Evolutionary conservation across 805 yeast species (phyloP).

Genomic region (Candida parachauliodes): DNA sequence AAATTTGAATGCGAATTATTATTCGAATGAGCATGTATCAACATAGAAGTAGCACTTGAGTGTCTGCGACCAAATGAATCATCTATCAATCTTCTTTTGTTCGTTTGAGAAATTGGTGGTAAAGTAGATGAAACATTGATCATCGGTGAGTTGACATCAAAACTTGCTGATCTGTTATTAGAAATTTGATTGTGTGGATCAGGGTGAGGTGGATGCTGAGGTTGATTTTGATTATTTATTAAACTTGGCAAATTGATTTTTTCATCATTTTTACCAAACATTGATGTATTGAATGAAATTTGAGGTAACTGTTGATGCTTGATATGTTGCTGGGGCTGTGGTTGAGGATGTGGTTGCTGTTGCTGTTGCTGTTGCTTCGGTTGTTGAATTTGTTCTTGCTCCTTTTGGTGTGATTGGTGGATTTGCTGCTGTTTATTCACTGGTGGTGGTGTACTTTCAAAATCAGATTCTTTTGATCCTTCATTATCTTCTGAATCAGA

Average conservation of each 20-base stretch:
- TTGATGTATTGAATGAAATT: conserved; percentile 40
- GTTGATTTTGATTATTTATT: conserved; percentile 4
- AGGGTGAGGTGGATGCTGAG: too few relatives aligned
- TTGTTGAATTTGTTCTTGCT: background rate
- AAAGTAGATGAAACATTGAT: conserved; percentile 11
- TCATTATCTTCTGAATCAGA: background rate
- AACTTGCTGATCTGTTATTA: conserved; percentile 21
- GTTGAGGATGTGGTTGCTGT: background rate
- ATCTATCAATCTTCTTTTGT: conserved; percentile 27
- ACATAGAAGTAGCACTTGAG: conserved; percentile 22
- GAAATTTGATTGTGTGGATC: conserved; percentile 8
- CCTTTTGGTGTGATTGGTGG: background rate
- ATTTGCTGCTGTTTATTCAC: background rate
- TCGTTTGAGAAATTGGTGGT: conserved; percentile 19
- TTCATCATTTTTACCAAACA: conserved; percentile 20
- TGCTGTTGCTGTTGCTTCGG: background rate
- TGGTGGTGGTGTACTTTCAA: background rate
- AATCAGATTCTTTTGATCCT: background rate
- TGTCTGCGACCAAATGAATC: conserved; percentile 23
- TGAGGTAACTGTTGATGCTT: conserved; percentile 17
- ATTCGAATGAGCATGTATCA: conserved; percentile 8
- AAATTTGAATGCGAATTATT: conserved; percentile 20
- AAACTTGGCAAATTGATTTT: background rate
- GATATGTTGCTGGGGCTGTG: background rate
- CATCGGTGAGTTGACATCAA: conserved; percentile 14